Evolutionary conservation across 176 grass and related monocot species (phyloP).

Genomic region (Carex parvula): DNA sequence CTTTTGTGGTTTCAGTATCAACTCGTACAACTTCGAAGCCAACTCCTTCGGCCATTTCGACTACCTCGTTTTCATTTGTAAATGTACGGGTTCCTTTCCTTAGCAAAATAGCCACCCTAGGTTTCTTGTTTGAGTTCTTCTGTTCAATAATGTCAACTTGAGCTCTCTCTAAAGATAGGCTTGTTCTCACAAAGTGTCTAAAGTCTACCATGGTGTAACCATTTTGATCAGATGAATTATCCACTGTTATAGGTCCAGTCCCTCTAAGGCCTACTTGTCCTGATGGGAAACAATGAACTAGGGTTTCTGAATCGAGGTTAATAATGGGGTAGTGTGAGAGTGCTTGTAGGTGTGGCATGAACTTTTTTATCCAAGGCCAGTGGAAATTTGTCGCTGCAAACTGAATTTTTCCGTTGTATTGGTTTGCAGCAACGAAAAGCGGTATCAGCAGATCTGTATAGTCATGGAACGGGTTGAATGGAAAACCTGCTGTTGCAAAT

Average conservation of each 20-base stretch:
- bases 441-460: too few relatives aligned
- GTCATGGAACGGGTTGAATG: too few relatives aligned
- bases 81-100: conserved; percentile 27
- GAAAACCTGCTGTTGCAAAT: too few relatives aligned
- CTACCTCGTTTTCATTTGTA: background rate
- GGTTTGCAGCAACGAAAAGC: too few relatives aligned
- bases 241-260: conserved; percentile 69
- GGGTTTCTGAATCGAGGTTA: conserved; percentile 45
- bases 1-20: conserved; percentile 27
- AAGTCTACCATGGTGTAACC: conserved; percentile 78
- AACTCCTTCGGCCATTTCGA: conserved; percentile 1
- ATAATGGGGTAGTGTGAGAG: conserved; percentile 72
- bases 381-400: too few relatives aligned
- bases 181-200: conserved; percentile 61
- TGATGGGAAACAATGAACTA: conserved; percentile 71
- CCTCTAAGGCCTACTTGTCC: conserved; percentile 62
- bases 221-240: conserved; percentile 45
- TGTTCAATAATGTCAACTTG: conserved; percentile 31
- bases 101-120: background rate
- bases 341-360: conserved; percentile 33
- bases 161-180: conserved; percentile 49
- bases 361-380: too few relatives aligned
- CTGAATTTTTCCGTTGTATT: too few relatives aligned
- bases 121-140: conserved; percentile 41
- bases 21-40: conserved; percentile 22